Conservation (phyloP, 208 protist genomes). For the Tritrichomonas foetus region DNA sequence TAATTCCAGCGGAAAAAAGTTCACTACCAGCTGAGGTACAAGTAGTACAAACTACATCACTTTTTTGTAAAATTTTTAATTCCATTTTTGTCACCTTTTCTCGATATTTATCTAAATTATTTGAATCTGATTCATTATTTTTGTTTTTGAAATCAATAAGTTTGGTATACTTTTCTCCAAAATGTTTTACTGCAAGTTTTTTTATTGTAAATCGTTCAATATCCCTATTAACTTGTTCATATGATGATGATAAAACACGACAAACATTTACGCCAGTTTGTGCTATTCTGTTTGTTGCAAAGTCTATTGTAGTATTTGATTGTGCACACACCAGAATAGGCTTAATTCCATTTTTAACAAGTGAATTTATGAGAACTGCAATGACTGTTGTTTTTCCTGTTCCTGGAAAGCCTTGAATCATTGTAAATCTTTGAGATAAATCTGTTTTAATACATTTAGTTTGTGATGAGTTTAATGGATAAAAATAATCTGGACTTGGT, state of each 20-base stretch:
- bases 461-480: not conserved
- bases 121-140: conserved; percentile 41
- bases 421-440: not conserved
- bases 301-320: conserved; percentile 64
- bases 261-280: not conserved
- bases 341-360: conserved; percentile 68
- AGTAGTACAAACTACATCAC: conserved; percentile 89
- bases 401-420: not conserved
- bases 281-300: not conserved
- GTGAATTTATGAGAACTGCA: not conserved
- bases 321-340: conserved; percentile 82
- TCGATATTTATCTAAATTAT: conserved; percentile 50
- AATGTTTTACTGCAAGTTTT: not conserved
- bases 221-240: not conserved
- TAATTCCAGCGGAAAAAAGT: conserved; percentile 49
- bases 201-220: not conserved
- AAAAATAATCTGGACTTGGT: not conserved
- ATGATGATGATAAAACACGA: not conserved
- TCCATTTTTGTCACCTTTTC: not conserved
- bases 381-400: not conserved
- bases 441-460: not conserved
- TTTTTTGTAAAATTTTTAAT: conserved; percentile 49
- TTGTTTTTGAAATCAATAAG: conserved; percentile 70
- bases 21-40: conserved; percentile 80
- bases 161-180: conserved; percentile 52